Conservation (phyloP, 768 basidiomycete species). For the Boletus tomentosulus region DNA sequence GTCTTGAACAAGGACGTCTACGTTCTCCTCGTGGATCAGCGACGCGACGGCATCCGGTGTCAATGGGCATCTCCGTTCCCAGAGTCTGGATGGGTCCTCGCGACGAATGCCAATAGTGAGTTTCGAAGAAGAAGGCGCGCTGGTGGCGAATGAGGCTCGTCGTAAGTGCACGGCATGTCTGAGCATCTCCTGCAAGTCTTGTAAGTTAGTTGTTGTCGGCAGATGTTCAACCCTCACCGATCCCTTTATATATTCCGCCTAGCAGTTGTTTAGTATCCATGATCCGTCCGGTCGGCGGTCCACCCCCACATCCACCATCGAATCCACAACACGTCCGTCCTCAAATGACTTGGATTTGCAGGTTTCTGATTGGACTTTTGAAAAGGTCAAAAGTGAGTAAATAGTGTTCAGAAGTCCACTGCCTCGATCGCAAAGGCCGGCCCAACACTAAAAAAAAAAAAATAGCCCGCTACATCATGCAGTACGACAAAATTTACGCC, state of each 20-base stretch:
- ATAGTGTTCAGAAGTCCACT: neutral
- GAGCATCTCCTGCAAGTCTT: constrained; percentile 9
- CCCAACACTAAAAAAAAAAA: too few relatives aligned
- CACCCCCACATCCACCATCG: neutral
- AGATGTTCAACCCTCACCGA: neutral
- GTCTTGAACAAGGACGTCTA: constrained; percentile 69
- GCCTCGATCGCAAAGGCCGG: too few relatives aligned
- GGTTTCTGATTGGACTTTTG: neutral
- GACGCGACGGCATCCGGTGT: constrained; percentile 69
- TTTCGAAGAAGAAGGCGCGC: constrained; percentile 19
- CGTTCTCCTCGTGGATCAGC: constrained; percentile 51
- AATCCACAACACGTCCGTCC: neutral
- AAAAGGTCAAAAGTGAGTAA: neutral
- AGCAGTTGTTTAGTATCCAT: neutral
- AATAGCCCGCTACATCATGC: too few relatives aligned
- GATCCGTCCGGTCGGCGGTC: constrained; percentile 4
- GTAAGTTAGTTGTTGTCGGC: neutral
- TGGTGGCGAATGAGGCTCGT: constrained; percentile 22
- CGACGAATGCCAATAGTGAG: constrained; percentile 58
- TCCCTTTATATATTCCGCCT: neutral
- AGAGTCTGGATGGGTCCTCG: constrained; percentile 76
- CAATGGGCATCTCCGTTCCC: constrained; percentile 84
- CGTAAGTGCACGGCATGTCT: constrained; percentile 16
- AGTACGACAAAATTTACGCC: constrained; percentile 27
- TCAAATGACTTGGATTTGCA: neutral